These are phyloP conservation scores for Eucalyptus marginata DNA, from an alignment of 345 rosid genomes.

Conservation along the genomic window DNA sequence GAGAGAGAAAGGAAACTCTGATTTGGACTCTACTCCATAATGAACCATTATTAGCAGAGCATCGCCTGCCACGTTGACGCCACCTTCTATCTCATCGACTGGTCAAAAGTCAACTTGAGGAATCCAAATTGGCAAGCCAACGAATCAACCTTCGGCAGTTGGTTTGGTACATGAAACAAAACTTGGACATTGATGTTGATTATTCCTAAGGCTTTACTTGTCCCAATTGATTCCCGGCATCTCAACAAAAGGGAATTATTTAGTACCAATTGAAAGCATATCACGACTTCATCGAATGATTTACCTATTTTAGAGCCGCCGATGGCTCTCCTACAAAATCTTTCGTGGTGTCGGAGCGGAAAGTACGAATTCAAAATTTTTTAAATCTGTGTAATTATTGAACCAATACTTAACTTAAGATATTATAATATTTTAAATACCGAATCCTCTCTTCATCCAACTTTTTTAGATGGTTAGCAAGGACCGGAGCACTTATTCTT, in stretches of 20 bases:
- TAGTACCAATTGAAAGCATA: neutral
- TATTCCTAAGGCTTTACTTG: neutral
- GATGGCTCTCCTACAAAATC: fast-evolving
- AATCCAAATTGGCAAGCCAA: neutral
- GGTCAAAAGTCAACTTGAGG: neutral
- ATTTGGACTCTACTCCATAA: neutral
- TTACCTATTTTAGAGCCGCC: neutral
- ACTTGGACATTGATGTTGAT: neutral
- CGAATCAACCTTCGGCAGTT: neutral
- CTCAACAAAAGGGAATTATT: neutral
- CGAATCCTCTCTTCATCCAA: neutral
- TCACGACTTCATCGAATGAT: neutral
- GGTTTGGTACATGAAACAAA: neutral
- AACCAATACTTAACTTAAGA: neutral
- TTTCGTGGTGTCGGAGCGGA: fast-evolving
- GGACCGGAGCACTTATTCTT: no score
- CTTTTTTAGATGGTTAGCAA: neutral
- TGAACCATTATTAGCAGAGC: neutral
- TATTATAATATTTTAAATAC: neutral
- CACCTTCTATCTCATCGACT: neutral
- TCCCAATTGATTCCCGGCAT: neutral
- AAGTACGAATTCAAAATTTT: neutral
- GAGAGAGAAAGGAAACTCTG: neutral
- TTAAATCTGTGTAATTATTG: neutral
- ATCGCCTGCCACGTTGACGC: neutral